Base-by-base conservation (phyloP, 2,329 filamentous ascomycete genomes). In the Xylariales sp. region DNA sequence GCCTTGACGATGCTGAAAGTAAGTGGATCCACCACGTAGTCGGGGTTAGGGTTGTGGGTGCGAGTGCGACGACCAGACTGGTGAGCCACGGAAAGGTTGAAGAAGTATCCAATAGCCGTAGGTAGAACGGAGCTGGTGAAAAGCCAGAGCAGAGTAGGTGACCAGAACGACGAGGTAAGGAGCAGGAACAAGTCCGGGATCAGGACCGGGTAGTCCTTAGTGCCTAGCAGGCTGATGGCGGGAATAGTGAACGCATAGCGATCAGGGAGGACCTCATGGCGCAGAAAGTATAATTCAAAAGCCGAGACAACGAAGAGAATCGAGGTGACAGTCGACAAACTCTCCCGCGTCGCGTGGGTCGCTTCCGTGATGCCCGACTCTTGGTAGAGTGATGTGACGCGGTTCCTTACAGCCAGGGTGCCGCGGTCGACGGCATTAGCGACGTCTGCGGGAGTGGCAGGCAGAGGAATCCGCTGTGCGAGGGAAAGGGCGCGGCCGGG, bases 1-100 rank as follows among this genome's bases (percentile, higher is more conserved):
- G 85, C 90, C 70, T 95, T 95, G 53, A 80, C 80, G 43, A 97
- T 82, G 68, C 90, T 95, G 68, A 94, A 98, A 16, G 84, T 86
- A 58, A 97, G 69, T 4, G 90, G 90, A 60, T 98, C 93, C 49
- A 91, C 80, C 5, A 73, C 68, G 49, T 83, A 81, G 49, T 79
- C 75, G 28, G 66, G 60, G 33, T 60, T 55, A 40, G 60, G 51
- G 29, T 59, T 59, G 38, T 58, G 58, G 57, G 70, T 72, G 50
- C 69, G 63, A 39, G 60, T 70, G 50, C 63, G 71, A 49, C 69
- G 67, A 31, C 59, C 54, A 53, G 59, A 45, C 51, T 59, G 54
- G 50, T 57, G 47, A 47, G 56, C 74, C 36, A 71, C 68, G 28
- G 82, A 87, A 56, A 96, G 64, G 65, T 97, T 97, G 76, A 95